phyloP scores from a whole-genome alignment of 2,329 filamentous ascomycete genomes.

The Pleoardoris graminearum region DNA sequence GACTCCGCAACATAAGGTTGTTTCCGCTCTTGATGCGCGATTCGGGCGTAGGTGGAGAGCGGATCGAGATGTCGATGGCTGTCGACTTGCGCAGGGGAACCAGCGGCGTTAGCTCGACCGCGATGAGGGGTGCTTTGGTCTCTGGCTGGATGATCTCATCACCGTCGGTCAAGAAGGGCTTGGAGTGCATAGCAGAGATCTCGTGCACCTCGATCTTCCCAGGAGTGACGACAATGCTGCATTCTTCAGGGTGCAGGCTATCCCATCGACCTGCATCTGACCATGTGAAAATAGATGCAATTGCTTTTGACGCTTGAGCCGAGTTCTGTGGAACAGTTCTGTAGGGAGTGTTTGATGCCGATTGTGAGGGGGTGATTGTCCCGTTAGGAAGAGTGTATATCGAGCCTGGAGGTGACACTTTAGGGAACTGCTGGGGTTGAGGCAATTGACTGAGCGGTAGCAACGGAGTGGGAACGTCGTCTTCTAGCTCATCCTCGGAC shows the following conservation, averaged over 20 bases:
- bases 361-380: constrained; percentile 77
- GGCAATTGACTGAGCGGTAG: constrained; percentile 34
- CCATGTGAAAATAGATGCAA: constrained; percentile 67
- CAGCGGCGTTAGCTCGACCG: constrained; percentile 85
- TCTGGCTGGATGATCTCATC: constrained; percentile 44
- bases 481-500: constrained; percentile 62
- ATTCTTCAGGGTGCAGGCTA: constrained; percentile 63
- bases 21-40: constrained; percentile 70
- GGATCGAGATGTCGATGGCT: constrained; percentile 89
- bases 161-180: constrained; percentile 45
- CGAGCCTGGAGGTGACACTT: constrained; percentile 47
- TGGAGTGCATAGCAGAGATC: constrained; percentile 54
- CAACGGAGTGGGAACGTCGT: constrained; percentile 46
- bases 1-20: constrained; percentile 89
- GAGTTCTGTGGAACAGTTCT: constrained; percentile 57
- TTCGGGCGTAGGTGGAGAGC: constrained; percentile 76
- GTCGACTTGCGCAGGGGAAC: constrained; percentile 90
- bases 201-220: constrained; percentile 68
- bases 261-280: constrained; percentile 64
- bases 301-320: constrained; percentile 57
- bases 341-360: constrained; percentile 75
- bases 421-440: constrained; percentile 43
- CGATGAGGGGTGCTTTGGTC: constrained; percentile 58
- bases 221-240: constrained; percentile 64
- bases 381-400: constrained; percentile 45